Conservation (phyloP, 1,284 basidiomycete genomes). For the Malassezia vespertilionis region DNA sequence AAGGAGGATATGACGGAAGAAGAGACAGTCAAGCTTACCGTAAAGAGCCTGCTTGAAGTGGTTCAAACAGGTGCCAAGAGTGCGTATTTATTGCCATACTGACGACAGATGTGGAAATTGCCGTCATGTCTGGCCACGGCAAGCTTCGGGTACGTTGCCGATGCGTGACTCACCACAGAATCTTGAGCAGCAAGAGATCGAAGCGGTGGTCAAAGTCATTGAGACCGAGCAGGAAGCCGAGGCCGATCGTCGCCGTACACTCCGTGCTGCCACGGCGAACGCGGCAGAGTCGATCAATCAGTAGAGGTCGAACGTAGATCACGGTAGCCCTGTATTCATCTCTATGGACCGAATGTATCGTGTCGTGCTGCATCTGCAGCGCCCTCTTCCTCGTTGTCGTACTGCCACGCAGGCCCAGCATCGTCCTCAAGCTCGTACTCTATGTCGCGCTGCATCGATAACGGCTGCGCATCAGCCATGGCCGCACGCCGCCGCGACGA, state of each 20-base stretch:
- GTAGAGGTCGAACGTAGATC: too few species aligned
- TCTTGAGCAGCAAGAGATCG: conserved; percentile 39
- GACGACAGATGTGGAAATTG: conserved; percentile 40
- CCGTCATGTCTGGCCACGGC: conserved; percentile 39
- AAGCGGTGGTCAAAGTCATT: conserved; percentile 42
- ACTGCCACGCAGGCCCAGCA: too few species aligned
- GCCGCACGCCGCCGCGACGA: too few species aligned
- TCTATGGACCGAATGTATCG: too few species aligned
- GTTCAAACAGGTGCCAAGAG: conserved; percentile 98
- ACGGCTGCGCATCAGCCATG: too few species aligned
- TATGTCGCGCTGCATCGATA: too few species aligned
- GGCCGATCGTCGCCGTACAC: conserved; percentile 41
- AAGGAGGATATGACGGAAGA: conserved; percentile 77
- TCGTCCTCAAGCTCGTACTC: too few species aligned
- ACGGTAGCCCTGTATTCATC: too few species aligned
- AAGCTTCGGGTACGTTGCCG: conserved; percentile 23
- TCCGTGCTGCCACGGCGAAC: conserved; percentile 42
- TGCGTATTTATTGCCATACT: conserved; percentile 17
- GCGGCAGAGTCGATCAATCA: conserved; percentile 33
- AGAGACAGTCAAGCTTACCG: conserved; percentile 83
- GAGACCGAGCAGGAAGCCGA: conserved; percentile 44
- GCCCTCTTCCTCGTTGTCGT: too few species aligned
- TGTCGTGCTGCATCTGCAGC: too few species aligned
- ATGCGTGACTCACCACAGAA: conserved; percentile 15
- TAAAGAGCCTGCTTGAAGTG: conserved; percentile 92